Evolutionary conservation across 176 grass and related monocot species (phyloP).

Genomic region (Luzula sylvatica): DNA sequence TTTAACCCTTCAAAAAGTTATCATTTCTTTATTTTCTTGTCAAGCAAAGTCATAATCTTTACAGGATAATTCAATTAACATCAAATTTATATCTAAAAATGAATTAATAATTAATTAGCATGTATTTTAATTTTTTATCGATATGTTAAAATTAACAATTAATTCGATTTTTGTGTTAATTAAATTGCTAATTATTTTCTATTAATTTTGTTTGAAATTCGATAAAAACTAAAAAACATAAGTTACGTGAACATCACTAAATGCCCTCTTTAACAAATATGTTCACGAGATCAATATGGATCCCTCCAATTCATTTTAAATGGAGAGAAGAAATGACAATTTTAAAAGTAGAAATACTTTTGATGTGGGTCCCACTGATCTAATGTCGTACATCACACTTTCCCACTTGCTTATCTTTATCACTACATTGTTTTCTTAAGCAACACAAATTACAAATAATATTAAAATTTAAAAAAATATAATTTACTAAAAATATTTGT

Average conservation of each 20-base stretch:
- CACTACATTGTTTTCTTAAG: slow-evolving; percentile 1
- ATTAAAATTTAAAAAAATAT: no score
- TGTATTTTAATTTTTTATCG: no score
- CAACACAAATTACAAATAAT: no score
- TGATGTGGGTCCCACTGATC: slow-evolving; percentile 1
- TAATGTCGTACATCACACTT: slow-evolving; percentile 17
- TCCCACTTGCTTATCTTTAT: slow-evolving; percentile 8
- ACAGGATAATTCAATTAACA: background rate
- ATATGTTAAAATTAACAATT: no score
- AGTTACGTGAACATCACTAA: no score
- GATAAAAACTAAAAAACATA: background rate
- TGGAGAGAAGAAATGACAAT: background rate
- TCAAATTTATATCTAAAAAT: no score
- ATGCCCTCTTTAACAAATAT: no score
- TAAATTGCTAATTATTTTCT: background rate
- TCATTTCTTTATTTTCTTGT: background rate
- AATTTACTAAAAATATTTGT: no score
- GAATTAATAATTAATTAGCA: no score
- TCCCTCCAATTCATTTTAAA: background rate
- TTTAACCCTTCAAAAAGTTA: background rate
- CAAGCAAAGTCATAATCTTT: background rate
- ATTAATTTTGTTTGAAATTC: background rate
- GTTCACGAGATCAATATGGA: no score
- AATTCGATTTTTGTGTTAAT: no score
- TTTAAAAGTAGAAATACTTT: background rate